Conservation (phyloP, 768 basidiomycete genomes). For the Gloeostereum incarnatum region DNA sequence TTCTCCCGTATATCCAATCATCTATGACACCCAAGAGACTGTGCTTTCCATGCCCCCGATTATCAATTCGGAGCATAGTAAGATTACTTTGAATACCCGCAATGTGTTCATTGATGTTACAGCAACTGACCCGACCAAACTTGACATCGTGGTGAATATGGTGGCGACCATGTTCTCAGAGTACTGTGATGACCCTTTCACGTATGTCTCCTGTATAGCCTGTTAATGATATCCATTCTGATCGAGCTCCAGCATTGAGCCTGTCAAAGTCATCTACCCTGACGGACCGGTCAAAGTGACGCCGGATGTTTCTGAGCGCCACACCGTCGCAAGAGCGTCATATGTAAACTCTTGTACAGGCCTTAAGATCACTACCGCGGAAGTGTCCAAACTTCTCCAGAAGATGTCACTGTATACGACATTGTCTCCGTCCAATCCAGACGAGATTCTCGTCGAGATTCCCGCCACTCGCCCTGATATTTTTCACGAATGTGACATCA, state of each 20-base stretch:
- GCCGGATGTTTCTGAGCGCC: constrained; percentile 70
- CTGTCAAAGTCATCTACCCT: constrained; percentile 75
- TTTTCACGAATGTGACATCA: constrained; percentile 94
- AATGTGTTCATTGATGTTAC: constrained; percentile 98
- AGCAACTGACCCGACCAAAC: constrained; percentile 93
- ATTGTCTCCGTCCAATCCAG: constrained; percentile 43
- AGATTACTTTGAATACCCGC: constrained; percentile 87
- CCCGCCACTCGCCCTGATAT: constrained; percentile 98
- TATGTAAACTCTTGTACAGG: constrained; percentile 97
- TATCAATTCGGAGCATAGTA: constrained; percentile 95
- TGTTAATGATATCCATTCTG: neutral
- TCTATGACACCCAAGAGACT: constrained; percentile 82
- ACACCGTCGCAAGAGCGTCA: constrained; percentile 68
- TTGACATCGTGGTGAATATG: constrained; percentile 92
- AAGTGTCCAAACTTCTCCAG: constrained; percentile 65
- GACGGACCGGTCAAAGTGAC: constrained; percentile 70
- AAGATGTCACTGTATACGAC: constrained; percentile 72
- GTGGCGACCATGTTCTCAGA: constrained; percentile 97
- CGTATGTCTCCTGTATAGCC: constrained; percentile 44
- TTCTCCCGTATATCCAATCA: constrained; percentile 94
- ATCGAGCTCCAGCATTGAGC: constrained; percentile 65
- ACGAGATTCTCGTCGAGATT: constrained; percentile 68
- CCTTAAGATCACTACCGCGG: constrained; percentile 53
- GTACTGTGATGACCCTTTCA: constrained; percentile 86
- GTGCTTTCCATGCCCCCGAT: constrained; percentile 98